phyloP scores from a whole-genome alignment of 345 rosid genomes.

The Orychophragmus violaceus region DNA sequence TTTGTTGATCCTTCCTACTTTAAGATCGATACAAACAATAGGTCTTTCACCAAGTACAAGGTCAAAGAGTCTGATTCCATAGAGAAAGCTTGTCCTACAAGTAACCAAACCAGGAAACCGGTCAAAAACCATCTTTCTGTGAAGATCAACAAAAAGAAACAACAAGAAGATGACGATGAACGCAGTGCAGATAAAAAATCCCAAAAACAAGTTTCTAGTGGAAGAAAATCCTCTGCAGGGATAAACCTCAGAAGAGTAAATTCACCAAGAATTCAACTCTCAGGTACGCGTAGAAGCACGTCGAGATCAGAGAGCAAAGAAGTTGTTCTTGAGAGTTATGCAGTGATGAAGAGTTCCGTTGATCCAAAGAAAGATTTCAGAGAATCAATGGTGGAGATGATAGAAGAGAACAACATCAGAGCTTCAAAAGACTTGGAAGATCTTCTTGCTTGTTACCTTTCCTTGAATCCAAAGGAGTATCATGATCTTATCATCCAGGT shows the following conservation, averaged over 20 bases:
- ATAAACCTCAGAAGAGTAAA: slow-evolving; percentile 51
- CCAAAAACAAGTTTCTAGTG: slow-evolving; percentile 19
- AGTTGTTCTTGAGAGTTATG: slow-evolving; percentile 41
- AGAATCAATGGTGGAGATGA: slow-evolving; percentile 93
- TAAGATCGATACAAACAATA: slow-evolving; percentile 33
- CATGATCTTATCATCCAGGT: slow-evolving; percentile 69
- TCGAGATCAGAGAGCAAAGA: slow-evolving; percentile 33
- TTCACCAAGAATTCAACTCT: slow-evolving; percentile 49
- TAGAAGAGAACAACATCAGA: slow-evolving; percentile 62
- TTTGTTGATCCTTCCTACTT: slow-evolving; percentile 40
- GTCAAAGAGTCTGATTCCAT: slow-evolving; percentile 17
- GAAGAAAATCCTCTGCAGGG: slow-evolving; percentile 36
- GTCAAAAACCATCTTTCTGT: slow-evolving; percentile 9
- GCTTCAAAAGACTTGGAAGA: slow-evolving; percentile 68
- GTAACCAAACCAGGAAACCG: background rate
- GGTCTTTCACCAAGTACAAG: slow-evolving; percentile 22
- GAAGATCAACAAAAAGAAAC: slow-evolving; percentile 10
- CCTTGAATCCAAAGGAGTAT: slow-evolving; percentile 58
- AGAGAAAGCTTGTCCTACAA: slow-evolving; percentile 24
- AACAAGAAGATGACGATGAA: background rate
- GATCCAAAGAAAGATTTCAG: slow-evolving; percentile 81
- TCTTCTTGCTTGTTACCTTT: slow-evolving; percentile 80
- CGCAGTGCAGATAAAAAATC: background rate
- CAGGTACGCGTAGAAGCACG: slow-evolving; percentile 29
- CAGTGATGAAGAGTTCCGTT: slow-evolving; percentile 57